phyloP scores from a whole-genome alignment of 495 filamentous ascomycete genomes.

The Aspergillus indologenus region DNA sequence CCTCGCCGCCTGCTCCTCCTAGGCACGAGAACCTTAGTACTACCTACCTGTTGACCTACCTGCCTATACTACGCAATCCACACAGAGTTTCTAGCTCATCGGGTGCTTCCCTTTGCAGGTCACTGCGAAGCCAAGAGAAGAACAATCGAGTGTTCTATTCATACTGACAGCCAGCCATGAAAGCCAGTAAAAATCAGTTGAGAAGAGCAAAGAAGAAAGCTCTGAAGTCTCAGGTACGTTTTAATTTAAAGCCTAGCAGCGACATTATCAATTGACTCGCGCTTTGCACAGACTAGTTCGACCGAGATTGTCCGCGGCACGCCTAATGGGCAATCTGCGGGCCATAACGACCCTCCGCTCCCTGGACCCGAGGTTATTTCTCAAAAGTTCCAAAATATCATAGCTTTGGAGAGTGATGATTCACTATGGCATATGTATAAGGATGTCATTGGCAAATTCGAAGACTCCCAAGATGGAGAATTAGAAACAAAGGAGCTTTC shows the following conservation, averaged over 20 bases:
- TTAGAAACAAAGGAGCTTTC: constrained; percentile 63
- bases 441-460: constrained; percentile 72
- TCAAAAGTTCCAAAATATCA: constrained; percentile 29
- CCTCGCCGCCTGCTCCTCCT: no score
- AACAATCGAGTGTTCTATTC: neutral
- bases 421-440: constrained; percentile 82
- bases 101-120: no score
- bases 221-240: constrained; percentile 51
- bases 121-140: neutral
- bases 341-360: neutral
- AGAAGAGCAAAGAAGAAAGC: constrained; percentile 88
- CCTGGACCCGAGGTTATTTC: constrained; percentile 25
- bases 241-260: neutral
- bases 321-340: neutral
- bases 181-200: constrained; percentile 81
- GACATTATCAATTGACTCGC: constrained; percentile 4
- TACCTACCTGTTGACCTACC: no score
- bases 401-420: constrained; percentile 60
- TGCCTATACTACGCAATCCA: no score
- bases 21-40: no score
- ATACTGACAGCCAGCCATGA: constrained; percentile 29
- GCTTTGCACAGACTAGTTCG: neutral
- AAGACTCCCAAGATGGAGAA: constrained; percentile 55
- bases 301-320: neutral
- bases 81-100: no score